Evolutionary conservation across 345 rosid genomes (phyloP).

Genomic region (Eucalyptus tenuipes): DNA sequence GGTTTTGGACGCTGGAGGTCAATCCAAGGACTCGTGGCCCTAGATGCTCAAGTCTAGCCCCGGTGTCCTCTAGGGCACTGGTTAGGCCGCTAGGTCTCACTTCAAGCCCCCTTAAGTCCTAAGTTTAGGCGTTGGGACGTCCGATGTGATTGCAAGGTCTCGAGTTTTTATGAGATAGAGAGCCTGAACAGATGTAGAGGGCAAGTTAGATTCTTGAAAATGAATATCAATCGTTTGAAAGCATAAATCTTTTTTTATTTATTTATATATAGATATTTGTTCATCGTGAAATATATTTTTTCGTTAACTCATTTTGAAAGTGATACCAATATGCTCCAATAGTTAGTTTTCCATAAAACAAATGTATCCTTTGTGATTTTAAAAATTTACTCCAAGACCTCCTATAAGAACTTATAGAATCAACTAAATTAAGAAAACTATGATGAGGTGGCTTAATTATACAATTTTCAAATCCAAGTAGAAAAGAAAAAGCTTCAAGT

Average conservation of each 20-base stretch:
- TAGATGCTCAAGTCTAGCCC: neutral
- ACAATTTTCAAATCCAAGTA: neutral
- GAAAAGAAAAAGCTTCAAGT: neutral
- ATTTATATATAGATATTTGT: neutral
- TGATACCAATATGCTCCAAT: neutral
- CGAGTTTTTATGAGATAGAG: accelerated
- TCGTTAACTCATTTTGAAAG: neutral
- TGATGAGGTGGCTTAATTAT: neutral
- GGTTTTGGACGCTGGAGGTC: neutral
- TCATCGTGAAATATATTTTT: neutral
- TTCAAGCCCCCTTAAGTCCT: neutral
- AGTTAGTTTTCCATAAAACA: neutral
- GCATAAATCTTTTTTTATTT: neutral
- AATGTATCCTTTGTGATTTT: neutral
- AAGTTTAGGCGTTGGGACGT: neutral
- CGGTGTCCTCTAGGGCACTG: neutral
- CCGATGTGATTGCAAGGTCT: neutral
- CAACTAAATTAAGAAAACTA: neutral
- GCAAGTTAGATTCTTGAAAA: neutral
- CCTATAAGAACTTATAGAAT: neutral
- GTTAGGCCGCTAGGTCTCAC: neutral
- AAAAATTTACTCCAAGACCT: neutral
- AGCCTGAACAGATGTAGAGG: neutral
- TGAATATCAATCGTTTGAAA: neutral
- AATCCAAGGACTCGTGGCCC: neutral